Percentiles rank a stretch among this genome's conserved stretches.
Evolutionary conservation across 306 rosid genomes (phyloP).

Genomic region (Styphnolobium japonicum): DNA sequence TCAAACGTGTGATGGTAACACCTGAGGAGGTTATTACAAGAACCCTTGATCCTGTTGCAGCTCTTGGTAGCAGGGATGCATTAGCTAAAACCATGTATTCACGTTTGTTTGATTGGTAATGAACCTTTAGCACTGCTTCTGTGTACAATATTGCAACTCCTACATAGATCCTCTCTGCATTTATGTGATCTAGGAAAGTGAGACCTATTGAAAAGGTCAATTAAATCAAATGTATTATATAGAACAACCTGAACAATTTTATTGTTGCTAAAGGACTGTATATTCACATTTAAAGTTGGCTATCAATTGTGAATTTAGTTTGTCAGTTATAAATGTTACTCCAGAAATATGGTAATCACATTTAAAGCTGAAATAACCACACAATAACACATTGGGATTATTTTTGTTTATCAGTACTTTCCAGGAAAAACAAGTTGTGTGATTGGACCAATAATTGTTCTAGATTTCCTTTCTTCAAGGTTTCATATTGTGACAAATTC

Average conservation of each 20-base stretch:
- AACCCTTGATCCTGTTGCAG: slow-evolving; percentile 98
- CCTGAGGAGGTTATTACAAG: slow-evolving; percentile 99
- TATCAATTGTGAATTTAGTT: slow-evolving; percentile 8
- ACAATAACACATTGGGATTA: background rate
- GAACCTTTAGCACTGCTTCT: slow-evolving; percentile 27
- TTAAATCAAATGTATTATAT: background rate
- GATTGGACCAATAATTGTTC: slow-evolving; percentile 3
- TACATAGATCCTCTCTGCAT: slow-evolving; percentile 16
- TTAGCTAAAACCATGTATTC: slow-evolving; percentile 93
- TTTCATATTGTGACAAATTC: slow-evolving; percentile 33
- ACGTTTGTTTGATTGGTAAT: slow-evolving; percentile 98
- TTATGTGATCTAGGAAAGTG: slow-evolving; percentile 14
- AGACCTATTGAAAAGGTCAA: slow-evolving; percentile 1
- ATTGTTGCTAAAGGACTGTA: background rate
- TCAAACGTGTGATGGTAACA: slow-evolving; percentile 98
- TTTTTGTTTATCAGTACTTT: slow-evolving; percentile 1
- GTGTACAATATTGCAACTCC: slow-evolving; percentile 5
- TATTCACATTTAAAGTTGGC: background rate
- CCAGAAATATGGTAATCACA: background rate
- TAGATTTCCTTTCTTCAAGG: slow-evolving; percentile 18
- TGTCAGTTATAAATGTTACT: background rate
- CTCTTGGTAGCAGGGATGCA: slow-evolving; percentile 94
- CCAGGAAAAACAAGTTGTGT: background rate
- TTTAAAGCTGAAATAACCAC: slow-evolving; percentile 4
- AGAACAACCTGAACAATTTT: background rate